Evolutionary conservation across 2,329 filamentous ascomycete species (phyloP), one percentile per base, ranked within the genome.

Genomic region (Cadophora gregata): DNA sequence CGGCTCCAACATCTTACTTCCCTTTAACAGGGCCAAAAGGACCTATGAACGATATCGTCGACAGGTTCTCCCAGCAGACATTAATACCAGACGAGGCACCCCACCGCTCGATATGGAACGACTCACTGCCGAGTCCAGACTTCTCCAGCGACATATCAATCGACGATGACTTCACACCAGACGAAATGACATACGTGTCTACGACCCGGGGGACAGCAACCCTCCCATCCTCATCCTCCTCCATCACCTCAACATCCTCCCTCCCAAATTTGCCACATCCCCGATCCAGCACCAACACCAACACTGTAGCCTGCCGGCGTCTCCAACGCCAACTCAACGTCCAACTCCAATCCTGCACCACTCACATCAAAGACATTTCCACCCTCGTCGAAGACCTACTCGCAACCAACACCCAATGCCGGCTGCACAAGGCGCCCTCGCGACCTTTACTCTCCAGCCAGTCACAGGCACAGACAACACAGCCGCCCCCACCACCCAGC

Each of bases 361-460:
- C 48, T 0, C 73, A 75, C 31, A 62, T 74, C 9, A 66, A 66
- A 25, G 72, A 73, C 60, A 72, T 75, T 64, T 68, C 66, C 21
- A 56, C 66, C 0, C 55, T 75, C 1, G 72, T 75, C 4, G 70
- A 73, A 48, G 66, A 72, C 12, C 73, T 75, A 70, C 68, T 74
- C 19, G 45, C 59, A 1, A 64, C 61, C 3, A 67, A 69, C 25
- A 70, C 70, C 16, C 73, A 75, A 67, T 75, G 73, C 58, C 65
- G 33, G 9, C 27, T 72, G 14, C 63, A 53, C 31, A 63, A 64
- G 48, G 38, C 63, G 5, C 21, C 70, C 12, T 53, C 69, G 1
- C 36, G 42, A 4, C 45, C 64, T 9, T 25, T 67, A 65, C 58
- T 48, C 59, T 64, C 36, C 51, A 36, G 33, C 24, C n/a, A n/a